Conservation (phyloP, 1,284 basidiomycete species). For the Puccinia novopanici region DNA sequence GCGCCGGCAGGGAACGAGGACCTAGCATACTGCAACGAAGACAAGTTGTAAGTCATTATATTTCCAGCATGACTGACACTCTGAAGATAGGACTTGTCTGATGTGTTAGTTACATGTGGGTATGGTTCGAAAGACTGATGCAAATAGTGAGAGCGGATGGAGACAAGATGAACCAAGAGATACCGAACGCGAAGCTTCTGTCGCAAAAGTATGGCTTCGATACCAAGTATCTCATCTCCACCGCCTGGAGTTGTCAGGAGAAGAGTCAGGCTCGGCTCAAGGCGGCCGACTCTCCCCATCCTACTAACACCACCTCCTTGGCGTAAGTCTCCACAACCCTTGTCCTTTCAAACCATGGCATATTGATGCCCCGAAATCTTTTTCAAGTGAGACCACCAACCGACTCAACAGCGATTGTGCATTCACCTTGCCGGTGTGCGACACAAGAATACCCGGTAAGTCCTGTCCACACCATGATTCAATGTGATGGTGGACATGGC, state of each 20-base stretch:
- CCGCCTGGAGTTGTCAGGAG: constrained; percentile 47
- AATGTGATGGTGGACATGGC: background rate
- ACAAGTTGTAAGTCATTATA: constrained; percentile 26
- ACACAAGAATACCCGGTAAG: constrained; percentile 43
- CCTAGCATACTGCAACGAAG: constrained; percentile 46
- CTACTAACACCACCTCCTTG: background rate
- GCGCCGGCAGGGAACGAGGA: constrained; percentile 27
- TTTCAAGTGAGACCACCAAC: constrained; percentile 13
- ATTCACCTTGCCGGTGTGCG: constrained; percentile 45
- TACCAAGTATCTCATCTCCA: constrained; percentile 31
- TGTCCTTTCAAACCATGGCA: no score
- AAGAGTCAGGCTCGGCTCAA: constrained; percentile 25
- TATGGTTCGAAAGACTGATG: constrained; percentile 36
- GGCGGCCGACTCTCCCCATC: background rate
- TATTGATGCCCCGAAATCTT: no score
- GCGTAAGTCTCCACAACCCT: background rate
- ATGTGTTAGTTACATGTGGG: no score
- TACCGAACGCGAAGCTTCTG: constrained; percentile 23
- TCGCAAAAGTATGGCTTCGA: constrained; percentile 38
- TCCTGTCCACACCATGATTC: background rate
- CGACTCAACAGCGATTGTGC: constrained; percentile 43
- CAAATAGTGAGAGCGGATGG: constrained; percentile 45
- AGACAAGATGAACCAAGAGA: constrained; percentile 39
- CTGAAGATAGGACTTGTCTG: background rate
- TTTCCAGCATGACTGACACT: background rate